Percentiles rank a stretch among this genome's conserved stretches.
These are phyloP conservation scores for Knufia fluminis DNA, from an alignment of 2,329 filamentous ascomycete species.

Conservation along the genomic window DNA sequence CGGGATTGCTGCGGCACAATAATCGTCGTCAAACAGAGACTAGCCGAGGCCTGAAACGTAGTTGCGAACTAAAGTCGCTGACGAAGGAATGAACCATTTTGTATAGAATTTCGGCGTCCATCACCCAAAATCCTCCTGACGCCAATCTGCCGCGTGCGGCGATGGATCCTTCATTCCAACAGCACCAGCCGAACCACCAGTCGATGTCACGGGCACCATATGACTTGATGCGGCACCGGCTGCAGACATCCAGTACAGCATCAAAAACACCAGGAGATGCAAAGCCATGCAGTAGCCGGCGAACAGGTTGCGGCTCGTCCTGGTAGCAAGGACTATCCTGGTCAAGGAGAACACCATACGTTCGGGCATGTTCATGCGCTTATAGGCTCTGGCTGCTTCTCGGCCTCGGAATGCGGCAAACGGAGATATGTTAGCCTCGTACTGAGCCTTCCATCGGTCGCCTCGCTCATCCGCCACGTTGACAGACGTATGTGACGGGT, in stretches of 20 bases:
- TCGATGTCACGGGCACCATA: conserved; percentile 44
- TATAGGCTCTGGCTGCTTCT: conserved; percentile 82
- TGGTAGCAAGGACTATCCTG: conserved; percentile 78
- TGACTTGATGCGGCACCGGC: conserved; percentile 56
- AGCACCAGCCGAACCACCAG: conserved; percentile 32
- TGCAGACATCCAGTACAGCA: conserved; percentile 74
- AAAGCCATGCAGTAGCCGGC: conserved; percentile 82
- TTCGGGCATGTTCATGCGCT: conserved; percentile 86
- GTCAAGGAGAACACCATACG: conserved; percentile 84
- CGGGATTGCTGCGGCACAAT: not conserved
- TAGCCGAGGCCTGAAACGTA: no score
- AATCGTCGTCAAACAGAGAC: not conserved
- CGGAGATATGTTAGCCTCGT: conserved; percentile 90
- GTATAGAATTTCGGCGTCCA: not conserved
- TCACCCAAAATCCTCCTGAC: conserved; percentile 49
- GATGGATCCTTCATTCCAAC: conserved; percentile 12
- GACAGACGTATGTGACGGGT: conserved; percentile 66
- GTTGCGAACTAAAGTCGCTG: no score
- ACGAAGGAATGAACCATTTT: no score
- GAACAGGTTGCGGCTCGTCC: conserved; percentile 87
- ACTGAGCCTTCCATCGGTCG: conserved; percentile 81
- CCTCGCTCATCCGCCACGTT: conserved; percentile 56
- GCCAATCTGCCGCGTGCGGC: conserved; percentile 47
- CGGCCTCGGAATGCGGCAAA: conserved; percentile 94
- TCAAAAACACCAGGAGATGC: conserved; percentile 77